Conservation (phyloP, 305 asterid genomes). For the Solanum hybrid region DNA sequence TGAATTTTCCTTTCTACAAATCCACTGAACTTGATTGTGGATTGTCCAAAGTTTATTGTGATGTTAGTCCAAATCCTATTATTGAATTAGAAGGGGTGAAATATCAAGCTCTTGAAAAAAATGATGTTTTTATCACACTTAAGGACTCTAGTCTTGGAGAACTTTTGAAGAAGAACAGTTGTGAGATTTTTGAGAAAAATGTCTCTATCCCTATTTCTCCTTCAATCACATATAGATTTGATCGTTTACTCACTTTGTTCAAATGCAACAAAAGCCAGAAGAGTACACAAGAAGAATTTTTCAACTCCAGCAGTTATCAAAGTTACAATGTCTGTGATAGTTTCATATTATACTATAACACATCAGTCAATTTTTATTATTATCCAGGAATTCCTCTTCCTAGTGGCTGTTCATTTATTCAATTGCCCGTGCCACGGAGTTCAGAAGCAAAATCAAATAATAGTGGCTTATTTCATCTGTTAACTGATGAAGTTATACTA, state of each 20-base stretch:
- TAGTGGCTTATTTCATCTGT: not conserved
- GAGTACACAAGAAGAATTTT: not conserved
- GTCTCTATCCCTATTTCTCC: not conserved
- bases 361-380: too few relatives aligned
- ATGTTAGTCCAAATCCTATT: fast-evolving
- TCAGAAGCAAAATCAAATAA: not conserved
- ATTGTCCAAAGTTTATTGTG: not conserved
- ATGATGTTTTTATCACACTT: not conserved
- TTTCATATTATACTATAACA: not conserved
- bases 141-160: not conserved
- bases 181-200: not conserved
- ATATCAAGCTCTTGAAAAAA: not conserved
- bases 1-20: constrained; percentile 3
- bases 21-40: not conserved
- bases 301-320: not conserved
- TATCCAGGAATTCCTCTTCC: too few relatives aligned
- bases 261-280: not conserved
- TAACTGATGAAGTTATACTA: constrained; percentile 5
- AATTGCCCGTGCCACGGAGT: too few relatives aligned
- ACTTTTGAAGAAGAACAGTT: not conserved
- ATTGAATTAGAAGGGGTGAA: not conserved
- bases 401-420: too few relatives aligned
- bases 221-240: not conserved
- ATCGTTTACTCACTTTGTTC: not conserved
- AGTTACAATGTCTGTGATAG: not conserved